phyloP scores from a whole-genome alignment of 1,139 yeast species.

The Hanseniaspora uvarum region DNA sequence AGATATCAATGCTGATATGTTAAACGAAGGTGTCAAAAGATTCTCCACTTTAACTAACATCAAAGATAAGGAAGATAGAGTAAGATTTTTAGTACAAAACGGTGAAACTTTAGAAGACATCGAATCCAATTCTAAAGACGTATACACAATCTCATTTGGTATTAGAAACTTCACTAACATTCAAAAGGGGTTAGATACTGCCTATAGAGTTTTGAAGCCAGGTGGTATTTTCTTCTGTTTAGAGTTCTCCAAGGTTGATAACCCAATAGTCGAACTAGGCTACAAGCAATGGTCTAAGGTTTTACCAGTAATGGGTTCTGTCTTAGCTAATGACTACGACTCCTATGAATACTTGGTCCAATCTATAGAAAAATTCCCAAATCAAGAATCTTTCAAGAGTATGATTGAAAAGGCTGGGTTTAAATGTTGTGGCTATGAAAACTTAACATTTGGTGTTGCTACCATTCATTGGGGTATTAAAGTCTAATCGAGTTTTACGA shows the following conservation, averaged over 20 bases:
- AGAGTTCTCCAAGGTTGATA: constrained; percentile 86
- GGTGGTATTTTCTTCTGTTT: constrained; percentile 97
- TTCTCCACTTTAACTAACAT: constrained; percentile 38
- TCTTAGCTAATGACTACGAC: constrained; percentile 87
- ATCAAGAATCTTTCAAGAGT: constrained; percentile 76
- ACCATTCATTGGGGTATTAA: constrained; percentile 94
- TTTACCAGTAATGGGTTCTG: constrained; percentile 90
- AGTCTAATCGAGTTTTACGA: constrained; percentile 33
- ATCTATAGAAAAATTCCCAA: constrained; percentile 82
- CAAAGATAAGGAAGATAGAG: constrained; percentile 47
- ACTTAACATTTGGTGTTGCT: constrained; percentile 91
- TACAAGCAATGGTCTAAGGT: constrained; percentile 84
- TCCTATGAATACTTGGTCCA: constrained; percentile 93
- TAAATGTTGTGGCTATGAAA: constrained; percentile 86
- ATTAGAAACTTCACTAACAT: constrained; percentile 91
- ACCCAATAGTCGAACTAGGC: constrained; percentile 58
- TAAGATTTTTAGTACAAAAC: constrained; percentile 75
- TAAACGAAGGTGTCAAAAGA: constrained; percentile 79
- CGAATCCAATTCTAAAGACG: constrained; percentile 79
- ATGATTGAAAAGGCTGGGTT: constrained; percentile 97
- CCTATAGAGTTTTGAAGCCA: constrained; percentile 90
- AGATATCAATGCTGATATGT: constrained; percentile 94
- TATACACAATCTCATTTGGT: constrained; percentile 94
- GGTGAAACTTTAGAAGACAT: constrained; percentile 83
- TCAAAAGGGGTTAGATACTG: constrained; percentile 86